These are phyloP conservation scores for Crithidia acanthocephali DNA, from an alignment of 208 protist species.

Conservation along the genomic window DNA sequence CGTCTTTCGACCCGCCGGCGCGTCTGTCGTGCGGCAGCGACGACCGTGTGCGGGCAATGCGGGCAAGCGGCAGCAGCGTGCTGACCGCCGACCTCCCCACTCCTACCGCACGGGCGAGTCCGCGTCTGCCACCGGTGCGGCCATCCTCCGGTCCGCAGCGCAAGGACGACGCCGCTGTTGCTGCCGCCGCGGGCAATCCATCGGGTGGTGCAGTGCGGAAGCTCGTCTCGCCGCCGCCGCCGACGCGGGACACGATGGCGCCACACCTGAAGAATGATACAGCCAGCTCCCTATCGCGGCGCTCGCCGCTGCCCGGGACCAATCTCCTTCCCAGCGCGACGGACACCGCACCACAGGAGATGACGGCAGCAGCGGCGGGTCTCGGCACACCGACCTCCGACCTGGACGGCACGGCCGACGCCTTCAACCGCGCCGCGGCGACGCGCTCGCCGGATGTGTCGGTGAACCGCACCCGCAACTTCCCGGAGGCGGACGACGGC, in stretches of 20 bases:
- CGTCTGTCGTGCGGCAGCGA: not conserved
- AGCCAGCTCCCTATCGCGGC: not conserved
- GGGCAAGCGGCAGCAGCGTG: not conserved
- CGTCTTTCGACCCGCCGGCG: not conserved
- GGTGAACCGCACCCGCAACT: conserved; percentile 8
- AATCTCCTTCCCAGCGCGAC: not conserved
- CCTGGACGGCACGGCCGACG: not conserved
- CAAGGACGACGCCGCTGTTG: not conserved
- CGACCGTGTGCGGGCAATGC: not conserved
- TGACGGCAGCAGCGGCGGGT: not conserved
- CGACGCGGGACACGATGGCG: not conserved
- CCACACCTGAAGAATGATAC: not conserved
- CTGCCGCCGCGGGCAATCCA: not conserved
- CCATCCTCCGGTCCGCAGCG: not conserved
- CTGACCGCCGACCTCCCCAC: not conserved
- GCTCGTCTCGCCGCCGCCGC: not conserved
- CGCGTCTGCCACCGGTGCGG: conserved; percentile 6
- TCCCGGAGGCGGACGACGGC: conserved; percentile 9
- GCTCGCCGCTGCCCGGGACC: not conserved
- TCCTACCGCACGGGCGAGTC: not conserved
- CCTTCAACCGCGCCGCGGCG: not conserved
- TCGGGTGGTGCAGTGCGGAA: not conserved
- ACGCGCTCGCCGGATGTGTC: conserved; percentile 3
- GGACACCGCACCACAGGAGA: not conserved
- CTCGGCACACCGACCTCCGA: not conserved